These are phyloP conservation scores for Fonsecaea pugnacius DNA, from an alignment of 2,329 filamentous ascomycete species.

Conservation along the genomic window DNA sequence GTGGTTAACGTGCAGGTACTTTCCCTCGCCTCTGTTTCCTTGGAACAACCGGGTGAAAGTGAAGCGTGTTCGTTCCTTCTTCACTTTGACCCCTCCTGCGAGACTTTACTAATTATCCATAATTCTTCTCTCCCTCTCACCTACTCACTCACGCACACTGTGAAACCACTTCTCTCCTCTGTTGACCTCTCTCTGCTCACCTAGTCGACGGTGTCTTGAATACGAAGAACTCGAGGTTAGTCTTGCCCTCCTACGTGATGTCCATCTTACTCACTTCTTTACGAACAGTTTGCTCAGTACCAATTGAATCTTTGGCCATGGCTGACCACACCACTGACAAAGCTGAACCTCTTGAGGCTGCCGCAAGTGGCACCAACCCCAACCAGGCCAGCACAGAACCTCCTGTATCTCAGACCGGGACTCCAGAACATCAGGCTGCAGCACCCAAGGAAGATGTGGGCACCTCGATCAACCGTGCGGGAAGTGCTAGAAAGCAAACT, in stretches of 20 bases:
- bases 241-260: neutral
- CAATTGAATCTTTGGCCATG: neutral
- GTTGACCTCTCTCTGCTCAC: neutral
- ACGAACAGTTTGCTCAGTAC: neutral
- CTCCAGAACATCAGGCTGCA: neutral
- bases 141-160: neutral
- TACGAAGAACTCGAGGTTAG: neutral
- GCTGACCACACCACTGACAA: neutral
- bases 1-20: neutral
- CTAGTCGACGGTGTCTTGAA: neutral
- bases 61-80: neutral
- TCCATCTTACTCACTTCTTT: neutral
- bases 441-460: neutral
- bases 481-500: neutral
- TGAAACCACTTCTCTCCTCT: neutral
- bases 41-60: neutral
- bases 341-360: conserved; percentile 1
- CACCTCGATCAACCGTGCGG: neutral
- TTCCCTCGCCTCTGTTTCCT: conserved; percentile 8
- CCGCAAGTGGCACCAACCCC: neutral
- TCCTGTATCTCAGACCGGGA: neutral
- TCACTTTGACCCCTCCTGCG: neutral
- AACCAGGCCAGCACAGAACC: neutral
- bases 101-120: neutral
- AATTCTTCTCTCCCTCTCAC: neutral